phyloP scores from a whole-genome alignment of 2,329 filamentous ascomycete genomes.

The Curvularia hawaiiensis region DNA sequence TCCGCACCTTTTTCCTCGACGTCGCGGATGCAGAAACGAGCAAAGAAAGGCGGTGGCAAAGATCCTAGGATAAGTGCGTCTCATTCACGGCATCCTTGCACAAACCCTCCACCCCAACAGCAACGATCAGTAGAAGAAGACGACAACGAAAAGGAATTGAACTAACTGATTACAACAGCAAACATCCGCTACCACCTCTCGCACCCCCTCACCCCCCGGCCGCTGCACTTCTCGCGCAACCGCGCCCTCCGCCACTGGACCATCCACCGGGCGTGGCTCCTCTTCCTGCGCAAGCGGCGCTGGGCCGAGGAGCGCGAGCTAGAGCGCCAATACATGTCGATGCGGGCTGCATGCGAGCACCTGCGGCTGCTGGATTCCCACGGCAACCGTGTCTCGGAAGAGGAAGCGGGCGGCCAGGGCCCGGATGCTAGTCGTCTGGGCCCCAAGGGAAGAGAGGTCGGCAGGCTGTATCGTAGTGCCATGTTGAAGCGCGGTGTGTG shows the following conservation, averaged over 20 bases:
- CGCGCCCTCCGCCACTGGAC: constrained; percentile 96
- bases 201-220: constrained; percentile 71
- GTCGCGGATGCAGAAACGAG: constrained; percentile 32
- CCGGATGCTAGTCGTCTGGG: constrained; percentile 41
- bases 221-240: constrained; percentile 86
- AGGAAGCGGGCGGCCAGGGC: constrained; percentile 61
- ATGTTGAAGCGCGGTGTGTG: constrained; percentile 92
- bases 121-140: neutral
- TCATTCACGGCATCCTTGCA: no score
- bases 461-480: constrained; percentile 81
- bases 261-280: constrained; percentile 93
- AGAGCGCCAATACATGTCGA: constrained; percentile 78
- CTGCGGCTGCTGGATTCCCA: constrained; percentile 61
- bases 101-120: no score
- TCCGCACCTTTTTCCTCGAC: constrained; percentile 41
- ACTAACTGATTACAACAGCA: neutral
- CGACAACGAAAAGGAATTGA: neutral
- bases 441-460: constrained; percentile 58
- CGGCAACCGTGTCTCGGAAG: constrained; percentile 50
- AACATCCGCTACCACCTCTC: constrained; percentile 72
- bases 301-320: constrained; percentile 71
- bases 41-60: constrained; percentile 26
- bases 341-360: constrained; percentile 85
- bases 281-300: constrained; percentile 74
- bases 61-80: constrained; percentile 44